These are phyloP conservation scores for Trametes punicea DNA, from an alignment of 768 basidiomycete genomes.

Conservation along the genomic window DNA sequence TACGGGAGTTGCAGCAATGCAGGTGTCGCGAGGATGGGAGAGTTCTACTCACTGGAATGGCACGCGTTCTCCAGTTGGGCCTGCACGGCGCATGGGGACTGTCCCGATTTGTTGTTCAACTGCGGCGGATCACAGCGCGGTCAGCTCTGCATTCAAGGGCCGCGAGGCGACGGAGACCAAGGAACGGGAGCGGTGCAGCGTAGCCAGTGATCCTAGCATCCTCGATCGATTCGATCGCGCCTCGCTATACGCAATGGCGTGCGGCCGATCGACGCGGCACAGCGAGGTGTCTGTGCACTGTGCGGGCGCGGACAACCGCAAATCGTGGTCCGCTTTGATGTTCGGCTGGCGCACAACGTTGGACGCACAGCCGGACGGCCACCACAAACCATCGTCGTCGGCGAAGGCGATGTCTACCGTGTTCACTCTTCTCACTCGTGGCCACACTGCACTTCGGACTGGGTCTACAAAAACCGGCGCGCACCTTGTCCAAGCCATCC, in stretches of 20 bases:
- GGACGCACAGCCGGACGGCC: background rate
- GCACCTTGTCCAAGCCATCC: conserved; percentile 12
- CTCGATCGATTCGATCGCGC: no score
- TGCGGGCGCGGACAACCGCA: no score
- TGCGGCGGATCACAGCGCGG: background rate
- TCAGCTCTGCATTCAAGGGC: background rate
- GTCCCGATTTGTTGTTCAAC: conserved; percentile 13
- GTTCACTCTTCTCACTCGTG: background rate
- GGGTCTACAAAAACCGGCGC: background rate
- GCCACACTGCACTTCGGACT: background rate
- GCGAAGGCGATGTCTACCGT: no score
- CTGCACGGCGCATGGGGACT: conserved; percentile 5
- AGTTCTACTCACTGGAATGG: background rate
- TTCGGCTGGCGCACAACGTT: no score
- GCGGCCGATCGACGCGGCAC: no score
- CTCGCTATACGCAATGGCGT: no score
- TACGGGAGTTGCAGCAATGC: background rate
- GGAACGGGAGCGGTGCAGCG: no score
- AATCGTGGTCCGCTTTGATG: no score
- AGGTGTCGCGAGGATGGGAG: no score
- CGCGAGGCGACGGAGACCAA: no score
- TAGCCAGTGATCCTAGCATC: no score
- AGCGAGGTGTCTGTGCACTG: no score
- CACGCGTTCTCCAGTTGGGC: conserved; percentile 2
- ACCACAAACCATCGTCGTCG: background rate